A percentile compares a stretch with the other conserved stretches of the same genome.
Conservation (phyloP, 176 grass and related monocot species). For the Metroxylon sagu region DNA sequence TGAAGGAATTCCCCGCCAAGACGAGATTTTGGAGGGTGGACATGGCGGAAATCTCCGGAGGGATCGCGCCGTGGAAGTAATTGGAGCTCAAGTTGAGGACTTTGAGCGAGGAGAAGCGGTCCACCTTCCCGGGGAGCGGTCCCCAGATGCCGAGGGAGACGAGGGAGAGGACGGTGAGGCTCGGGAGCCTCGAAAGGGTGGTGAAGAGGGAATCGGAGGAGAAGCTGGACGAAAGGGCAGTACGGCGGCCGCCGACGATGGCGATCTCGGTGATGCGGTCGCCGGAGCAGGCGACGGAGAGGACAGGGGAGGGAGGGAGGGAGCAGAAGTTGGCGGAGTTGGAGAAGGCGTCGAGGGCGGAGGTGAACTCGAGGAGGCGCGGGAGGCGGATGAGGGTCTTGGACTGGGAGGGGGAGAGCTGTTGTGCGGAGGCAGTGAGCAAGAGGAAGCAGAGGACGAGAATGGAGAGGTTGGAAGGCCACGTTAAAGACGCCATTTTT, state of each 20-base stretch:
- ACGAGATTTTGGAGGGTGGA: conserved; percentile 54
- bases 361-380: conserved; percentile 37
- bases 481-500: background rate
- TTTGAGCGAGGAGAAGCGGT: conserved; percentile 45
- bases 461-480: background rate
- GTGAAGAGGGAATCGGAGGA: conserved; percentile 80
- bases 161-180: conserved; percentile 40
- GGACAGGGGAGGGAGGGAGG: conserved; percentile 22
- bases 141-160: conserved; percentile 66
- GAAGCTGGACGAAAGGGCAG: conserved; percentile 40
- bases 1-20: conserved; percentile 52
- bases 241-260: conserved; percentile 36
- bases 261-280: conserved; percentile 48
- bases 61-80: conserved; percentile 53
- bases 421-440: conserved; percentile 29
- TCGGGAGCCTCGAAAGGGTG: conserved; percentile 46
- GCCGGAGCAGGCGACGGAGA: conserved; percentile 41
- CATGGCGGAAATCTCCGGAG: conserved; percentile 37
- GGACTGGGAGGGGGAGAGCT: conserved; percentile 44
- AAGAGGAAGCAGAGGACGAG: background rate
- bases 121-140: conserved; percentile 54
- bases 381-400: conserved; percentile 53
- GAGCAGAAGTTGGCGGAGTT: conserved; percentile 38
- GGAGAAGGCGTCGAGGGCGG: conserved; percentile 22
- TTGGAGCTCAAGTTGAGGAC: conserved; percentile 69